Evolutionary conservation across 1,284 basidiomycete genomes (phyloP).

Genomic region (Xerocomus amazonicus): DNA sequence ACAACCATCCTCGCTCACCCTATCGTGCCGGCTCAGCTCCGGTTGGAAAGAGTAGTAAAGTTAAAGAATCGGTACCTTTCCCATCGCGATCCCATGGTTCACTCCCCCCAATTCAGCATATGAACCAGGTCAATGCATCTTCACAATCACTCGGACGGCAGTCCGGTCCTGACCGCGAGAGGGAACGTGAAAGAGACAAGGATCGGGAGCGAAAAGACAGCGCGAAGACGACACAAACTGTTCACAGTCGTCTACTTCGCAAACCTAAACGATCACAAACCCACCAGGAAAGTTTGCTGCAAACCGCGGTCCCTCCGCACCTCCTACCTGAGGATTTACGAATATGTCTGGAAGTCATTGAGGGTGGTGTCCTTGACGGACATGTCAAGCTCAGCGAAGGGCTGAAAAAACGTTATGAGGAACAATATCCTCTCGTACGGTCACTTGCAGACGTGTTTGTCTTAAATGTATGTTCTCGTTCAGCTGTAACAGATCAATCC

Average conservation of each 20-base stretch:
- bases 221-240: constrained; percentile 38
- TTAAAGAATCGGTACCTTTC: constrained; percentile 55
- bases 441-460: constrained; percentile 92
- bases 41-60: constrained; percentile 36
- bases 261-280: constrained; percentile 66
- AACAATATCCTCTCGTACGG: constrained; percentile 89
- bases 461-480: constrained; percentile 66
- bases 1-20: constrained; percentile 71
- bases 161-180: constrained; percentile 48
- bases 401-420: constrained; percentile 83
- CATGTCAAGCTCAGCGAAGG: constrained; percentile 81
- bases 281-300: constrained; percentile 44
- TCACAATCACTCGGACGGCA: constrained; percentile 68
- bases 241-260: constrained; percentile 52
- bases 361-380: constrained; percentile 80
- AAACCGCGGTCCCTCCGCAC: constrained; percentile 61
- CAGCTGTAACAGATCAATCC: constrained; percentile 2
- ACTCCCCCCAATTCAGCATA: constrained; percentile 60
- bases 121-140: constrained; percentile 52
- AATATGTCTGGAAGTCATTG: constrained; percentile 80
- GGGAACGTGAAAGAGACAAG: constrained; percentile 50
- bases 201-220: constrained; percentile 52
- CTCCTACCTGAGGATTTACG: constrained; percentile 83
- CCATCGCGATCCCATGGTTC: constrained; percentile 79
- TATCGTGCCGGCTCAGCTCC: constrained; percentile 55